phyloP scores from a whole-genome alignment of 805 yeast genomes.

The Peterozyma xylosa region DNA sequence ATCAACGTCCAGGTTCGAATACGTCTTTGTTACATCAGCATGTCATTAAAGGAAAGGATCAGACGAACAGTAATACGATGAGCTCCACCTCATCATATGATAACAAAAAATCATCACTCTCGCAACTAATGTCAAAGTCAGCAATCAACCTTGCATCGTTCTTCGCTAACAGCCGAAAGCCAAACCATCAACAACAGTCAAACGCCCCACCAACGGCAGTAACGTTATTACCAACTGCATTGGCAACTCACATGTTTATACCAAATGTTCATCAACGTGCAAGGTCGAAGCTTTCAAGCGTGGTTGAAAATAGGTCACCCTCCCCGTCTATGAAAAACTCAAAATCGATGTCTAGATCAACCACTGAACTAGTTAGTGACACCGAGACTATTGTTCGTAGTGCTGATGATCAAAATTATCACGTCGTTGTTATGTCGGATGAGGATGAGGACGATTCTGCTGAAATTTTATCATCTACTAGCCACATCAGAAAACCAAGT shows the following conservation, averaged over 20 bases:
- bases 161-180: slow-evolving; percentile 27
- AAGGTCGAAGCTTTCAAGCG: slow-evolving; percentile 4
- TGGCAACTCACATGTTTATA: slow-evolving; percentile 53
- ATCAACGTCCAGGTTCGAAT: not conserved
- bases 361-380: not conserved
- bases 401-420: not conserved
- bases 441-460: not conserved
- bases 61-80: slow-evolving; percentile 11
- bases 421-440: not conserved
- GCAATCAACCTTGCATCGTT: slow-evolving; percentile 31
- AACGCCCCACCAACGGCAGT: slow-evolving; percentile 57
- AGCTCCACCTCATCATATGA: slow-evolving; percentile 2
- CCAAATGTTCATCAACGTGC: slow-evolving; percentile 29
- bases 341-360: no score
- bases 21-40: slow-evolving; percentile 2
- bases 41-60: slow-evolving; percentile 4
- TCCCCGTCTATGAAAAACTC: no score
- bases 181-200: slow-evolving; percentile 30
- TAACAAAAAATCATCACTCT: slow-evolving; percentile 16
- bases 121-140: slow-evolving; percentile 27
- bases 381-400: not conserved
- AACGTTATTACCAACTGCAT: slow-evolving; percentile 50
- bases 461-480: no score
- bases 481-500: slow-evolving; percentile 1
- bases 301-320: slow-evolving; percentile 2